Base-by-base conservation (phyloP, 768 basidiomycete species). In the Psilocybe cubensis region DNA sequence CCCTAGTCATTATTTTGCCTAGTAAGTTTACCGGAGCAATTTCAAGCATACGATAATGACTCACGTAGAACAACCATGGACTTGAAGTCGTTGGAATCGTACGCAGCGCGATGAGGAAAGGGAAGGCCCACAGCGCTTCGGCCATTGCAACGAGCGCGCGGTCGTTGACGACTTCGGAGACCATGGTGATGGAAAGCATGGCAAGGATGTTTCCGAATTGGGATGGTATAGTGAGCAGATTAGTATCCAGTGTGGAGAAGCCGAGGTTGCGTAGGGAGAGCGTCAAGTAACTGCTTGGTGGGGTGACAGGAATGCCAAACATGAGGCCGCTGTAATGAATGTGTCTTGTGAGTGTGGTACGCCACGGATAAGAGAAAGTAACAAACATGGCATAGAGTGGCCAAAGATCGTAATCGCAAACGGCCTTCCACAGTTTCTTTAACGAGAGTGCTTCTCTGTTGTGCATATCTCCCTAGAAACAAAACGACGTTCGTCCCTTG, bases 361-460 rank as follows among this genome's bases (percentile, higher is more conserved):
- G 11, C 12, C 3, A 55, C 76, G 43, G 61, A 82, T 79, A 77
- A 76, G 81, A 75, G 63, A 82, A 81, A 12, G 74, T 67, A 24
- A 84, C 66, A 1, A 83, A 82, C 20, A 87, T 73, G 21, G 75
- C 66, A 62, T 89, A 89, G 25, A 89, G 57, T 0, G 87, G 87
- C 87, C 87, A 88, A 64, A 88, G 68, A 41, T 78, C 72, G 77
- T 80, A 88, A 63, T 89, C 87, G 18, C 66, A 70, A 12, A 87
- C 52, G n/a, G 83, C 78, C 20, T 72, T 60, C 68, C 73, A 82
- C 18, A 88, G 77, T 71, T 78, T 80, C 56, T 63, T 69, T 9
- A 75, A 42, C 3, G 74, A 71, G 3, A 89, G 72, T 8, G 83
- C 87, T 70, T 89, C 72, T n/a, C 87, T 80, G 61, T 89, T 88